These are phyloP conservation scores for Protomyces arabidopsidicola DNA, from an alignment of 1,139 yeast genomes.

Conservation along the genomic window DNA sequence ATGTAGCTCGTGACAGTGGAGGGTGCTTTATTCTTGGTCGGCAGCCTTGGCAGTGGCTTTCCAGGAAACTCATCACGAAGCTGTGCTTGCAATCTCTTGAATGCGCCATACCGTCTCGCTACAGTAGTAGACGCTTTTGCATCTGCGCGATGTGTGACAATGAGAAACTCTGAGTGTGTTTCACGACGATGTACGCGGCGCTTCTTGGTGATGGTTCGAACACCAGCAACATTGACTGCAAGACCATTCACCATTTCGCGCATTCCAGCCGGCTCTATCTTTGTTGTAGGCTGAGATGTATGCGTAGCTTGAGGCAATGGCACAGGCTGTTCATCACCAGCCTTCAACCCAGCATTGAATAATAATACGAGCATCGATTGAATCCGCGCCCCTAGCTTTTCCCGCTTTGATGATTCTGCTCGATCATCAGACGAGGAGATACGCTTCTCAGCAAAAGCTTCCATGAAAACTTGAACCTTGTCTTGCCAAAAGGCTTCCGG, in stretches of 20 bases:
- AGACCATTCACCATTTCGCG: slow-evolving; percentile 49
- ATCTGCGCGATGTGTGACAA: slow-evolving; percentile 34
- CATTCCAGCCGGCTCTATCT: slow-evolving; percentile 35
- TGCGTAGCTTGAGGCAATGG: slow-evolving; percentile 31
- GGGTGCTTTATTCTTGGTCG: slow-evolving; percentile 51
- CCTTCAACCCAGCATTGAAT: slow-evolving; percentile 69
- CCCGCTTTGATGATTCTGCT: slow-evolving; percentile 68
- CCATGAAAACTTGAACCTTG: slow-evolving; percentile 74
- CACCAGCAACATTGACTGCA: slow-evolving; percentile 63
- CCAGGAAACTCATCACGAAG: slow-evolving; percentile 65
- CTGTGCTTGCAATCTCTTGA: slow-evolving; percentile 50
- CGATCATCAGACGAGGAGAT: slow-evolving; percentile 68
- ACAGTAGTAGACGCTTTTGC: slow-evolving; percentile 45
- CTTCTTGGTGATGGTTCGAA: slow-evolving; percentile 36
- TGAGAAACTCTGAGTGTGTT: slow-evolving; percentile 40
- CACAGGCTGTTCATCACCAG: slow-evolving; percentile 39
- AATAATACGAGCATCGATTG: slow-evolving; percentile 60
- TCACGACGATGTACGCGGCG: slow-evolving; percentile 30
- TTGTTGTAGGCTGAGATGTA: slow-evolving; percentile 44
- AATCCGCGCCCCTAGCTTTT: slow-evolving; percentile 56
- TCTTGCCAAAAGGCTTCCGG: slow-evolving; percentile 67
- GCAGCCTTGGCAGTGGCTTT: slow-evolving; percentile 58
- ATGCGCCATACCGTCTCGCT: slow-evolving; percentile 62
- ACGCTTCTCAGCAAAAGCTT: slow-evolving; percentile 64
- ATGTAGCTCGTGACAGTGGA: slow-evolving; percentile 24